Conservation (phyloP, 2,329 filamentous ascomycete species). For the Chaetomium strumarium region DNA sequence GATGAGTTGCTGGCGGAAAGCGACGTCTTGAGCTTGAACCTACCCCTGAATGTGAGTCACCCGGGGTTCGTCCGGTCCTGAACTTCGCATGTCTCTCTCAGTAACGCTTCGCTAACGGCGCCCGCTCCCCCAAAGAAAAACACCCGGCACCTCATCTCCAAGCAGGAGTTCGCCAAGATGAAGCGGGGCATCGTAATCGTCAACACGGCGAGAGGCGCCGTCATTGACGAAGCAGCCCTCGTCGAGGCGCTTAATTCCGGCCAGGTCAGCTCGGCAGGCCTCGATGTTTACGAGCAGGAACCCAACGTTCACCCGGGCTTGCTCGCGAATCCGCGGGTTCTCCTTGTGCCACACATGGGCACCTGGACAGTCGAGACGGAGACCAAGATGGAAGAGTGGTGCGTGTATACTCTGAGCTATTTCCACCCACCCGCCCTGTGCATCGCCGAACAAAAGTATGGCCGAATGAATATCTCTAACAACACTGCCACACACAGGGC, state of each 20-base stretch:
- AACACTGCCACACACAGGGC: conserved; percentile 33
- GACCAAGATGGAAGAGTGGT: conserved; percentile 65
- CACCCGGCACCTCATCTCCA: conserved; percentile 71
- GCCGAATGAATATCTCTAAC: neutral
- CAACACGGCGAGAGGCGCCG: conserved; percentile 76
- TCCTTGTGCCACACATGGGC: conserved; percentile 80
- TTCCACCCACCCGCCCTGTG: neutral
- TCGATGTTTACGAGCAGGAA: conserved; percentile 82
- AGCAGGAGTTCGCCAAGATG: conserved; percentile 66
- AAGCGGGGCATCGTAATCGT: conserved; percentile 71
- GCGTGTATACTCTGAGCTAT: neutral
- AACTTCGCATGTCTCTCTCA: neutral
- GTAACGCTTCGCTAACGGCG: neutral
- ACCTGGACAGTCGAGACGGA: conserved; percentile 68
- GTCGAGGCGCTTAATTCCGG: conserved; percentile 66
- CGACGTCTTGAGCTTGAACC: conserved; percentile 73
- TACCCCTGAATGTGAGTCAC: conserved; percentile 69
- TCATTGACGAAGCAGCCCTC: conserved; percentile 76
- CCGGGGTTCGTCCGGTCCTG: conserved; percentile 19
- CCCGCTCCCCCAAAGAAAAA: conserved; percentile 41
- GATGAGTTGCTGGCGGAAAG: conserved; percentile 64
- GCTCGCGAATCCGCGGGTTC: conserved; percentile 61
- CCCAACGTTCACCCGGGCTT: conserved; percentile 69
- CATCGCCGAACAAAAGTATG: neutral
- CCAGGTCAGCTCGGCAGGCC: conserved; percentile 62